Percentiles rank a stretch among this genome's conserved stretches.
Conservation (phyloP, 352 stramenopile genomes). For the Globisporangium splendens region DNA sequence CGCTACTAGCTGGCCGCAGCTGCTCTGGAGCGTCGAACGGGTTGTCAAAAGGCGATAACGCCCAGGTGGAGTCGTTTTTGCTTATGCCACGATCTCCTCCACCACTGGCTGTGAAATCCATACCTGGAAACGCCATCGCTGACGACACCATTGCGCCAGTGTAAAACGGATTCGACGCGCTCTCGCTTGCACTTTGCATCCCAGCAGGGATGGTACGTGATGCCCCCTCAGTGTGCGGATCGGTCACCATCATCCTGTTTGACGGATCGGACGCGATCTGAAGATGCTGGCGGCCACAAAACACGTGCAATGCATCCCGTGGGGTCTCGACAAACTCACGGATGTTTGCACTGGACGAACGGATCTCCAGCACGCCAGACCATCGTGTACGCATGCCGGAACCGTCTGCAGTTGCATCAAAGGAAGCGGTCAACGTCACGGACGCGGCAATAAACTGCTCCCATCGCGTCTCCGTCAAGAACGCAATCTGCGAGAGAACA, state of each 20-base stretch:
- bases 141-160: neutral
- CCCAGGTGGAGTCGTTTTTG: neutral
- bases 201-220: neutral
- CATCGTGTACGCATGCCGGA: constrained; percentile 7
- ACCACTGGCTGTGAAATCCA: neutral
- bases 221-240: neutral
- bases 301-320: constrained; percentile 30
- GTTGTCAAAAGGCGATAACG: neutral
- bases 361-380: constrained; percentile 48
- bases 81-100: neutral
- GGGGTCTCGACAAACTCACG: constrained; percentile 43
- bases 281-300: constrained; percentile 21
- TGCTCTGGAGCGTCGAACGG: neutral
- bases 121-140: neutral
- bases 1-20: neutral
- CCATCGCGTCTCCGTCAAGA: constrained; percentile 66
- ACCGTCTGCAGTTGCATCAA: constrained; percentile 4
- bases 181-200: neutral
- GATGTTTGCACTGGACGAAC: constrained; percentile 36
- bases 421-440: constrained; percentile 27
- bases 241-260: neutral
- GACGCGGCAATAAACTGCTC: constrained; percentile 44
- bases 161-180: neutral
- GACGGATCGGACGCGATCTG: constrained; percentile 3
- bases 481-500: constrained; percentile 32